Conservation (phyloP, 2,329 filamentous ascomycete genomes). For the Colletotrichum siamense region DNA sequence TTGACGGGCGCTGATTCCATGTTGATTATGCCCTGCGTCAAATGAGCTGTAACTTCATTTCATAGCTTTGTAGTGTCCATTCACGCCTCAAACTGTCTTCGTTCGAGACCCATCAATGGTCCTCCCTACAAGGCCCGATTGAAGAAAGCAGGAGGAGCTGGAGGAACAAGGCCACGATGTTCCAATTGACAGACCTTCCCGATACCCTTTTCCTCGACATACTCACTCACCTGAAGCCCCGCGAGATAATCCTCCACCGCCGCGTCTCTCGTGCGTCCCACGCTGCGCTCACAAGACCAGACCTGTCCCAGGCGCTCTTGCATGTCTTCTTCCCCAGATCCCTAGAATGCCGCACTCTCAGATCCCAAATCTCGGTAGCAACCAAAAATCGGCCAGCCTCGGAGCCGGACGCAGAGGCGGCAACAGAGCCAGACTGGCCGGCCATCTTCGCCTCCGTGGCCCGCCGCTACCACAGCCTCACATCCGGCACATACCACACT, state of each 20-base stretch:
- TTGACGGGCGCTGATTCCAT: no score
- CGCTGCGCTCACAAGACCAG: conserved; percentile 52
- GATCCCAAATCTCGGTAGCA: conserved; percentile 14
- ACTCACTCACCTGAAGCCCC: conserved; percentile 50
- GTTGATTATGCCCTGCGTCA: not conserved
- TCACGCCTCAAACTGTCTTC: not conserved
- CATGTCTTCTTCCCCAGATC: conserved; percentile 57
- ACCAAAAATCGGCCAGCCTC: not conserved
- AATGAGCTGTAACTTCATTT: not conserved
- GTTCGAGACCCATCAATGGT: not conserved
- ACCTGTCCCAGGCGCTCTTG: conserved; percentile 52
- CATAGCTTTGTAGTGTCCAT: not conserved
- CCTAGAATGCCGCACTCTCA: conserved; percentile 53
- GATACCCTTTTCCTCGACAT: conserved; percentile 64
- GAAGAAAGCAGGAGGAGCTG: not conserved
- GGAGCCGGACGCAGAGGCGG: conserved; percentile 7
- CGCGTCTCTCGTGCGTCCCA: conserved; percentile 56
- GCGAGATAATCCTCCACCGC: conserved; percentile 56
- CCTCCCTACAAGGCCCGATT: not conserved
- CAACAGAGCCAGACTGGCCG: conserved; percentile 37
- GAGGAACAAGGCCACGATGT: conserved; percentile 24
- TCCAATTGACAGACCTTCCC: conserved; percentile 52
- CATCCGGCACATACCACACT: conserved; percentile 20
- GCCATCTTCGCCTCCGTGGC: conserved; percentile 54
- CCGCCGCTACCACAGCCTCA: conserved; percentile 59